A percentile compares a stretch with the other conserved stretches of the same genome.
Conservation (phyloP, 345 rosid genomes). For the Erodium maritimum region DNA sequence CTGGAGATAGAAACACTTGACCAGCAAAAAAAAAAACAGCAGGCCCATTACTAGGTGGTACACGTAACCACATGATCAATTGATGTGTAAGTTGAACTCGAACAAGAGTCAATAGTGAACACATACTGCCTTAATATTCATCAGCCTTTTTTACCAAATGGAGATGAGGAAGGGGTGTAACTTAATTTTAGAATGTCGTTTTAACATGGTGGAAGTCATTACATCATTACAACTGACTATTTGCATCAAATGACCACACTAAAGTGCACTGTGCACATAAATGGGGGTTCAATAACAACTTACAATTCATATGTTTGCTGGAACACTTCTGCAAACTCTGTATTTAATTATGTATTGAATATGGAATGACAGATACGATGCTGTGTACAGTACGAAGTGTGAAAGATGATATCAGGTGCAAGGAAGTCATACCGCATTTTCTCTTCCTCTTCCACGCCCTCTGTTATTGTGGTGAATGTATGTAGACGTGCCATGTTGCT, state of each 20-base stretch:
- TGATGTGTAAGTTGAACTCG: too few species aligned
- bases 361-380: not conserved
- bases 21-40: too few species aligned
- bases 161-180: not conserved
- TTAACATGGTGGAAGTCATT: not conserved
- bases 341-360: too few species aligned
- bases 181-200: not conserved
- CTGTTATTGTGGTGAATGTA: not conserved
- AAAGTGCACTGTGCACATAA: not conserved
- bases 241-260: not conserved
- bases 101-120: too few species aligned
- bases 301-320: not conserved
- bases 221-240: not conserved
- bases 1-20: too few species aligned
- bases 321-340: not conserved
- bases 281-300: too few species aligned
- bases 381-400: not conserved
- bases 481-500: conserved; percentile 7
- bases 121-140: not conserved
- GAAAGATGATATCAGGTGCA: not conserved
- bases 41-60: too few species aligned
- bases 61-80: too few species aligned
- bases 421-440: conserved; percentile 11
- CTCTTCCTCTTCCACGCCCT: conserved; percentile 10
- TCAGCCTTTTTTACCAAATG: not conserved